Percentiles rank a stretch among this genome's conserved stretches.
phyloP scores from a whole-genome alignment of 768 basidiomycete species.

The Mycena indigotica region DNA sequence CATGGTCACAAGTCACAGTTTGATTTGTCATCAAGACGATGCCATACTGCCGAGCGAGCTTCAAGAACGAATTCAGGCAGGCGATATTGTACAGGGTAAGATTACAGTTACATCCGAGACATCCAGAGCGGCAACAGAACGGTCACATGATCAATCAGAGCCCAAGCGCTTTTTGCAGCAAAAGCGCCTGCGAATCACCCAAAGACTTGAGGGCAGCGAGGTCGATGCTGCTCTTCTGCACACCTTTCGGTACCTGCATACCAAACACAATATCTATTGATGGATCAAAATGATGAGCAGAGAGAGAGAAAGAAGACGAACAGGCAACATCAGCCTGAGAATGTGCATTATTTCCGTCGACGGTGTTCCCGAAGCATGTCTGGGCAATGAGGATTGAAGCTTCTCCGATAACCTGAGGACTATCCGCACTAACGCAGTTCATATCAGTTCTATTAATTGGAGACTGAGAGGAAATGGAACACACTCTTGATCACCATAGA shows the following conservation, averaged over 20 bases:
- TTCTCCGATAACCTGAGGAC: constrained; percentile 29
- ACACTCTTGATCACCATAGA: constrained; percentile 30
- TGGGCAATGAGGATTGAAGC: constrained; percentile 28
- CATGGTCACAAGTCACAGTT: no score
- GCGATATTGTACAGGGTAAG: no score
- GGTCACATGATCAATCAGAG: no score
- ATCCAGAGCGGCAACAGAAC: no score
- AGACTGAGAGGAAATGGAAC: not conserved
- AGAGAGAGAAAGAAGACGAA: constrained; percentile 7
- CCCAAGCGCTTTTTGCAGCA: constrained; percentile 23
- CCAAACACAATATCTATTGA: constrained; percentile 28
- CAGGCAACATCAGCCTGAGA: constrained; percentile 26
- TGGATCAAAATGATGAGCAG: not conserved
- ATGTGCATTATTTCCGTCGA: constrained; percentile 27
- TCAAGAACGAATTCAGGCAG: no score
- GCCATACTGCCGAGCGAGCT: no score
- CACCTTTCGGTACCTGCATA: constrained; percentile 18
- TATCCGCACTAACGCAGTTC: constrained; percentile 23
- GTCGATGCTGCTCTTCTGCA: constrained; percentile 26
- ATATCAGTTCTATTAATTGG: not conserved
- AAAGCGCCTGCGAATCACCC: constrained; percentile 23
- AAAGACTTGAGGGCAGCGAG: constrained; percentile 23
- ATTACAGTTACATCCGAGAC: no score
- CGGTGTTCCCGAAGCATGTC: constrained; percentile 25
- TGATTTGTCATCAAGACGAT: no score